Evolutionary conservation across 306 rosid genomes (phyloP).

Genomic region (Phaseolus lunatus): DNA sequence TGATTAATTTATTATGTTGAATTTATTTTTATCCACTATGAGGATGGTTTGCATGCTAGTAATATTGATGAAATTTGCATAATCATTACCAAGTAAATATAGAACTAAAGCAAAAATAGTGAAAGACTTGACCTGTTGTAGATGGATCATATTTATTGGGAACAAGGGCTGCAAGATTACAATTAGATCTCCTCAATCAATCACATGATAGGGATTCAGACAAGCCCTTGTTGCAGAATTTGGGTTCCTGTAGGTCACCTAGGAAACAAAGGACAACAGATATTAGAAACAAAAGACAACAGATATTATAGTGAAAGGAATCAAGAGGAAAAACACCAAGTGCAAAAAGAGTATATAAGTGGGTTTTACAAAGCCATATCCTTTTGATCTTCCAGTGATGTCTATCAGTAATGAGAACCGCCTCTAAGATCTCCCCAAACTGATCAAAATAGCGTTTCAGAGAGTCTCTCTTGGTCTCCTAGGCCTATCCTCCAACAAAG

Average conservation of each 20-base stretch:
- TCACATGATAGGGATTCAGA: constrained; percentile 67
- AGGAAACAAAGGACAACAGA: constrained; percentile 26
- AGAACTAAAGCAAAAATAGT: constrained; percentile 10
- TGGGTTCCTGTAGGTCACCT: constrained; percentile 82
- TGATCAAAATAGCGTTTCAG: constrained; percentile 61
- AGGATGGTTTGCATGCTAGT: constrained; percentile 36
- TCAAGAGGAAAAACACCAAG: neutral
- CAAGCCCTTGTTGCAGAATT: constrained; percentile 76
- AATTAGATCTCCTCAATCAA: constrained; percentile 82
- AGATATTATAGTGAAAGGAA: constrained; percentile 12
- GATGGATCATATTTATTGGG: constrained; percentile 55
- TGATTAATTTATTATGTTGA: neutral
- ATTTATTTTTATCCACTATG: constrained; percentile 20
- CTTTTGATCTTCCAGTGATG: constrained; percentile 64
- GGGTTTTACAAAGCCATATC: constrained; percentile 69
- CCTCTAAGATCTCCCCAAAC: constrained; percentile 66
- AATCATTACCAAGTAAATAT: neutral
- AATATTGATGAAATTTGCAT: constrained; percentile 9
- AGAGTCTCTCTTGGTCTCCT: constrained; percentile 61
- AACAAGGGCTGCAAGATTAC: constrained; percentile 61
- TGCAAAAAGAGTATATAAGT: neutral
- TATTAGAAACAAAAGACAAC: too few species aligned
- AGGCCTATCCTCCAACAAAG: constrained; percentile 70
- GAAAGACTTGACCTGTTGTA: constrained; percentile 44
- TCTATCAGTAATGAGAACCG: constrained; percentile 65